Evolutionary conservation across 2,329 filamentous ascomycete species (phyloP).

Genomic region (Incumbomyces lentus): DNA sequence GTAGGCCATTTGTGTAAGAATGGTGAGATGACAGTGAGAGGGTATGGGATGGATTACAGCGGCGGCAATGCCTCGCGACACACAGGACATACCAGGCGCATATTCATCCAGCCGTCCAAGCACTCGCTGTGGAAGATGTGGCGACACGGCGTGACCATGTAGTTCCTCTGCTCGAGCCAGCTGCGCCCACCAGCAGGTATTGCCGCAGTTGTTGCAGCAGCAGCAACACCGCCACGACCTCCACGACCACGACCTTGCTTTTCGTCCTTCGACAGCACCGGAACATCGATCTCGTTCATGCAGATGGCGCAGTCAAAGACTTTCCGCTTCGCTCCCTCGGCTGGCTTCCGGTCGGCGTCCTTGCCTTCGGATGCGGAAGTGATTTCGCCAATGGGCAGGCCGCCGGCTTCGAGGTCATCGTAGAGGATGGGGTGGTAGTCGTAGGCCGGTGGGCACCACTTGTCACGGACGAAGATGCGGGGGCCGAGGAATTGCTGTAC

Average conservation of each 20-base stretch:
- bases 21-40: slow-evolving; percentile 50
- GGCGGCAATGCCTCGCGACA: slow-evolving; percentile 84
- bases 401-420: slow-evolving; percentile 68
- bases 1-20: too few relatives aligned
- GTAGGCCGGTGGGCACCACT: slow-evolving; percentile 58
- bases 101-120: slow-evolving; percentile 92
- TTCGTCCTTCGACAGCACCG: slow-evolving; percentile 57
- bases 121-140: slow-evolving; percentile 92
- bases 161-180: slow-evolving; percentile 67
- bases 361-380: slow-evolving; percentile 33
- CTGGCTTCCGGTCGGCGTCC: slow-evolving; percentile 25
- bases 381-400: slow-evolving; percentile 62
- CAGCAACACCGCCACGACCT: slow-evolving; percentile 39
- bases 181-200: slow-evolving; percentile 41
- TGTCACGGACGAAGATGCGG: slow-evolving; percentile 67
- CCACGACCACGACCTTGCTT: slow-evolving; percentile 29
- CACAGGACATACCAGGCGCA: slow-evolving; percentile 86
- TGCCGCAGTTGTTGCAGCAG: slow-evolving; percentile 23
- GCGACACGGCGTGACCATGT: slow-evolving; percentile 95
- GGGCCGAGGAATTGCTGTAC: slow-evolving; percentile 80
- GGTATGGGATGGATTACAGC: too few relatives aligned
- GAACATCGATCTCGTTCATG: slow-evolving; percentile 81
- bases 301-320: slow-evolving; percentile 91
- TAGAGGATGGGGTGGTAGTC: slow-evolving; percentile 89
- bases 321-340: slow-evolving; percentile 36